Evolutionary conservation across 1,284 basidiomycete species (phyloP), one percentile per base, ranked within the genome.

Genomic region (Cryptococcus sp.): DNA sequence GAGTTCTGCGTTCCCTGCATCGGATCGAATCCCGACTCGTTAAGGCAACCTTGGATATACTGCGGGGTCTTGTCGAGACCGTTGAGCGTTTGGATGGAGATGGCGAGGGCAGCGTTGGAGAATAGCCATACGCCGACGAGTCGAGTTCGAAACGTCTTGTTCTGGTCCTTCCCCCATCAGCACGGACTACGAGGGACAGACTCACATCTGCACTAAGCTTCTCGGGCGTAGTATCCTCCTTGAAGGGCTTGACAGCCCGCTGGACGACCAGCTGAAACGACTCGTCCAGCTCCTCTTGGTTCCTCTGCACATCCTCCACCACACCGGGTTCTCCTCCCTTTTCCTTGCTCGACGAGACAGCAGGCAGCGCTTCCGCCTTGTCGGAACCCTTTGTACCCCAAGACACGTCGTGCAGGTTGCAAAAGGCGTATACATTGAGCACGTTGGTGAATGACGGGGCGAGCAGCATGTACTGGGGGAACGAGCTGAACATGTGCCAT

Each of bases 401-500:
- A 11, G 63, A 65, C 2, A 89, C 89, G 73, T 91, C 88, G 71
- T 91, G 88, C 67, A 92, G 75, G 73, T 93, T 94, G 73, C 91
- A 95, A 77, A 97, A 97, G 0, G 91, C 90, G 66, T 95, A 97
- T 28, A 94, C 88, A 72, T 95, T 95, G 59, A 97, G 80, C 24
- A 95, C 84, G 65, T 95, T 97, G 43, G 85, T 91, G 75, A 94
- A 93, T 60, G 86, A 89, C 0, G 88, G 88, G 16, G 91, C 92
- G 46, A 95, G 72, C 56, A 84, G 82, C 60, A 95, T 76, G 71
- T 95, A 97, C 71, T 95, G 93, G 59, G 86, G 78, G 79, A 97
- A 93, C 63, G 88, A 92, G n/a, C 88, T 90, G 72, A 94, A 82
- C 85, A 98, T 88, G 71, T 97, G 93, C 93, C 93, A 97, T 5